Percentiles rank a stretch among this genome's conserved stretches.
phyloP scores from a whole-genome alignment of 2,329 filamentous ascomycete species.

The Lasiodiplodia gonubiensis region DNA sequence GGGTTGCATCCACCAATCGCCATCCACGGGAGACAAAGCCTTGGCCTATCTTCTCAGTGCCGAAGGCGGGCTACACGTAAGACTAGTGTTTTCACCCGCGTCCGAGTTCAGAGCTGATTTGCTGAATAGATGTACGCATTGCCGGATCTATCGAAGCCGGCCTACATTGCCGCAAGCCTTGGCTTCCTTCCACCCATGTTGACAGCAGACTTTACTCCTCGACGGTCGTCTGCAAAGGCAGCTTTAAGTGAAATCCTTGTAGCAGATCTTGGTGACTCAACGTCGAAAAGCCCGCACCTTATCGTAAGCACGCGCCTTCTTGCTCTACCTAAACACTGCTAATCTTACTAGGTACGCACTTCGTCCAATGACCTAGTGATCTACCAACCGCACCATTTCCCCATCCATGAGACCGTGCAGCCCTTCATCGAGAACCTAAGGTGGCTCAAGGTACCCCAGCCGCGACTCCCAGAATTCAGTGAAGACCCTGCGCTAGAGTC shows the following conservation, averaged over 20 bases:
- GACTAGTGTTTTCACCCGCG: slow-evolving; percentile 37
- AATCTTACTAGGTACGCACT: slow-evolving; percentile 68
- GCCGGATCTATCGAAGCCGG: slow-evolving; percentile 70
- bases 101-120: not conserved
- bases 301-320: slow-evolving; percentile 63
- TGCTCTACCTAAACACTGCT: not conserved
- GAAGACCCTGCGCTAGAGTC: slow-evolving; percentile 56
- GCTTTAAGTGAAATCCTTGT: slow-evolving; percentile 79
- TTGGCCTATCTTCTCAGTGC: slow-evolving; percentile 79
- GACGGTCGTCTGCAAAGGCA: slow-evolving; percentile 75
- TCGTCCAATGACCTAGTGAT: slow-evolving; percentile 81
- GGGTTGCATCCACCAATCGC: slow-evolving; percentile 81
- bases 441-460: slow-evolving; percentile 77
- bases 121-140: slow-evolving; percentile 73
- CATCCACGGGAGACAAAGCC: slow-evolving; percentile 57
- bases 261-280: slow-evolving; percentile 80
- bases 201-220: slow-evolving; percentile 71
- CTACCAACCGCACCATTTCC: slow-evolving; percentile 74
- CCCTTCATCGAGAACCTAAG: slow-evolving; percentile 65
- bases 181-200: slow-evolving; percentile 78
- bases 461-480: slow-evolving; percentile 65
- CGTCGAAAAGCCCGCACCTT: slow-evolving; percentile 74
- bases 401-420: slow-evolving; percentile 44
- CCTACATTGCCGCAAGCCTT: slow-evolving; percentile 78
- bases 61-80: slow-evolving; percentile 75